phyloP scores from a whole-genome alignment of 768 basidiomycete species.

The Termitomyces sp. region DNA sequence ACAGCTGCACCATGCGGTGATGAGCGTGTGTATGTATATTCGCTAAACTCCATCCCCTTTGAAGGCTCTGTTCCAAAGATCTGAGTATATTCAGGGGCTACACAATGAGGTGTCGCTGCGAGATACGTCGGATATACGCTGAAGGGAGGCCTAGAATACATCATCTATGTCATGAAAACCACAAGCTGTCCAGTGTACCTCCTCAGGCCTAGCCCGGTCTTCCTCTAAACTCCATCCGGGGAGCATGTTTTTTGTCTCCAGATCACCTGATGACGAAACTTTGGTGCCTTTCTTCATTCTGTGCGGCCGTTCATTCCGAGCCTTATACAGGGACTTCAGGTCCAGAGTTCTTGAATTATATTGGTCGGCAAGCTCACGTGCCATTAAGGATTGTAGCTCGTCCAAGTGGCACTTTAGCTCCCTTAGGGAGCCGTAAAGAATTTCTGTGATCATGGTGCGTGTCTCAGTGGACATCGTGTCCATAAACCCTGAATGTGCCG shows the following conservation, averaged over 20 bases:
- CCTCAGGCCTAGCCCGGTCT: constrained; percentile 7
- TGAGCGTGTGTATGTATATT: neutral
- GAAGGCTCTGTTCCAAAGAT: neutral
- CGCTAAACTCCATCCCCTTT: neutral
- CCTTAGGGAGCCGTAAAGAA: constrained; percentile 31
- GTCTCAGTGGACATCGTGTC: constrained; percentile 33
- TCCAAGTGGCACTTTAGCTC: constrained; percentile 37
- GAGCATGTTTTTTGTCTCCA: neutral
- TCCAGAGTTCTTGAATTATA: constrained; percentile 23
- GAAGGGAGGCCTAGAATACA: constrained; percentile 14
- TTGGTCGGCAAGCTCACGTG: constrained; percentile 31
- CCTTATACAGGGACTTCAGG: constrained; percentile 19
- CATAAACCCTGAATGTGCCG: constrained; percentile 29
- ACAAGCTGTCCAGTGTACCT: neutral
- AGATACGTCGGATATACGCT: neutral
- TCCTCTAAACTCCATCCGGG: constrained; percentile 5
- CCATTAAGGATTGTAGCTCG: constrained; percentile 31
- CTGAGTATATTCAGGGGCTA: neutral
- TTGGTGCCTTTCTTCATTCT: constrained; percentile 2
- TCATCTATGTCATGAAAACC: constrained; percentile 14
- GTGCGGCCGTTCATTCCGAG: neutral
- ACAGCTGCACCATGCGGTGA: constrained; percentile 10
- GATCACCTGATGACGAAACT: neutral
- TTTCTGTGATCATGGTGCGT: constrained; percentile 28
- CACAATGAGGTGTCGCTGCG: neutral